Conservation (phyloP, 768 basidiomycete species). For the Boletus tylopilopsis region DNA sequence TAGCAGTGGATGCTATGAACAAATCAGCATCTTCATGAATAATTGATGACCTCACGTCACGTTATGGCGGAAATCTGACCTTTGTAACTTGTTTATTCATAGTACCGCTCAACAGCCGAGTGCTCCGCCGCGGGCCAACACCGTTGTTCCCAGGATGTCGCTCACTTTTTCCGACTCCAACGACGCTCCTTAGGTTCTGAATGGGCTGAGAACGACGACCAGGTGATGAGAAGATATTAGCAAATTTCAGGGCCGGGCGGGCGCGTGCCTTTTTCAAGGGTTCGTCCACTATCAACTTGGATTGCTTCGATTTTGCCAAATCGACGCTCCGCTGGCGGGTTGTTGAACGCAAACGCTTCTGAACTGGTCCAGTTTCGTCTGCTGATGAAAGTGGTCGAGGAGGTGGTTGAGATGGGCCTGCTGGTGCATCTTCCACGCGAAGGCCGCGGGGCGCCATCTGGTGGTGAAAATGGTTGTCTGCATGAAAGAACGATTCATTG, state of each 20-base stretch:
- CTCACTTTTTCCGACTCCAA: conserved; percentile 50
- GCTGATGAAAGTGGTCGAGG: conserved; percentile 75
- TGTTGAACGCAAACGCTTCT: conserved; percentile 70
- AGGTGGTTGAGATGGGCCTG: conserved; percentile 44
- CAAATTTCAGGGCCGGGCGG: conserved; percentile 83
- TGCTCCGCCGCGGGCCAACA: conserved; percentile 64
- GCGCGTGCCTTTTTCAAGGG: conserved; percentile 88
- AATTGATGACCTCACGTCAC: neutral
- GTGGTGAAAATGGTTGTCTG: conserved; percentile 59
- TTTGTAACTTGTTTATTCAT: conserved; percentile 53
- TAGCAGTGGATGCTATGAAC: conserved; percentile 29
- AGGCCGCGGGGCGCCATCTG: conserved; percentile 37
- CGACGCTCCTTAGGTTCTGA: conserved; percentile 57
- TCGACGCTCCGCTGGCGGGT: conserved; percentile 49
- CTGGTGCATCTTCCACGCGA: conserved; percentile 39
- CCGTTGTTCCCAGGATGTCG: conserved; percentile 40
- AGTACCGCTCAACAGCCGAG: conserved; percentile 60
- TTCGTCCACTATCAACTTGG: conserved; percentile 63
- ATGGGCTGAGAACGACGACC: conserved; percentile 75
- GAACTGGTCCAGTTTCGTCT: conserved; percentile 75
- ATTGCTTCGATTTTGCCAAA: conserved; percentile 50
- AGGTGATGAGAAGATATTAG: conserved; percentile 86
- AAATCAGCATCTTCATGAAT: conserved; percentile 5
- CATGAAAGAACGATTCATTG: conserved; percentile 51
- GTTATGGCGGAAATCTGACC: conserved; percentile 35